Conservation (phyloP, 768 basidiomycete species). For the Phaffia australis region DNA sequence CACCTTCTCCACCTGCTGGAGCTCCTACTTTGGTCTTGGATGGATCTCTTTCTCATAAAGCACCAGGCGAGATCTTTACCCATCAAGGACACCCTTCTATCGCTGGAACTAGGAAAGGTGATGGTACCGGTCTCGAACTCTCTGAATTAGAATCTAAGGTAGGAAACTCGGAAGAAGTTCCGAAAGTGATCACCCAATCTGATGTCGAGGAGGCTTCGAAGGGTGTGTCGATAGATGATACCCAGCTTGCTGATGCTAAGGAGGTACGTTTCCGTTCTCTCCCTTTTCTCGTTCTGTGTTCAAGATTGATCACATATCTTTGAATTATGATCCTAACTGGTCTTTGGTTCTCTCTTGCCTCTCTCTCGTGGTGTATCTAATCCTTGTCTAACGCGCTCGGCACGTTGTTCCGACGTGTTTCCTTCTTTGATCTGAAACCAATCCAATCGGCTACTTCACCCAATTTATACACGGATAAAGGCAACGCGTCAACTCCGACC, state of each 20-base stretch:
- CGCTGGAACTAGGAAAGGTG: conserved; percentile 20
- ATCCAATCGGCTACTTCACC: too few species aligned
- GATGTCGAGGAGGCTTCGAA: conserved; percentile 34
- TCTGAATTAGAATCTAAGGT: conserved; percentile 44
- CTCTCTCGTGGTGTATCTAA: conserved; percentile 12
- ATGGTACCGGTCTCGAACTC: conserved; percentile 8
- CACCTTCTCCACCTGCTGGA: not conserved
- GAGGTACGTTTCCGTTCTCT: conserved; percentile 29
- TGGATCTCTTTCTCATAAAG: not conserved
- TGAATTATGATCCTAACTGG: conserved; percentile 45
- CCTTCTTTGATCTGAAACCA: too few species aligned
- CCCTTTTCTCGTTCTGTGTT: not conserved
- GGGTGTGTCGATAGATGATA: conserved; percentile 50
- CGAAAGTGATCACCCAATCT: conserved; percentile 44
- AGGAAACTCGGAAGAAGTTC: conserved; percentile 25
- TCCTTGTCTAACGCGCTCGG: too few species aligned
- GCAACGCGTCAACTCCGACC: conserved; percentile 54
- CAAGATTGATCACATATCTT: conserved; percentile 29
- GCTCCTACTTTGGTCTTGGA: not conserved
- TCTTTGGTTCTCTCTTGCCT: conserved; percentile 8
- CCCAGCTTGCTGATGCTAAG: conserved; percentile 30
- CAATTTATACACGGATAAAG: conserved; percentile 28
- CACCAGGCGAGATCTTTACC: not conserved
- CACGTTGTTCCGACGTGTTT: too few species aligned
- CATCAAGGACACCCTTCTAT: not conserved